Evolutionary conservation across 78 protist genomes (phyloP).

Genomic region (Polysphondylium violaceum): DNA sequence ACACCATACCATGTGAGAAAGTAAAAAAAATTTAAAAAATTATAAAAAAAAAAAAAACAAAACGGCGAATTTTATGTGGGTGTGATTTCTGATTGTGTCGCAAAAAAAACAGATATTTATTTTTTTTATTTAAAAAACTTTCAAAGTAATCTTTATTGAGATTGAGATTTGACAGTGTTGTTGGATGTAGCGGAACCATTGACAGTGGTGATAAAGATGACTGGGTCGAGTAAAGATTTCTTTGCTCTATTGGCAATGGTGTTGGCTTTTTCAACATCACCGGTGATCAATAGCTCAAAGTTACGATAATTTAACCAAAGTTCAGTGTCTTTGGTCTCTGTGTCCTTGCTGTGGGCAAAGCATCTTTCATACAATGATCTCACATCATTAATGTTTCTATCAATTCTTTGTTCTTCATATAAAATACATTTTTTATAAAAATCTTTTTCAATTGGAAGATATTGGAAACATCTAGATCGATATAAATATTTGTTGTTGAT

Average conservation of each 20-base stretch:
- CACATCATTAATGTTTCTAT: constrained; percentile 9
- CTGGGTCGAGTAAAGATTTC: constrained; percentile 25
- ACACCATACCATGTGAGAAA: too few relatives aligned
- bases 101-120: too few relatives aligned
- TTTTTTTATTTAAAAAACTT: too few relatives aligned
- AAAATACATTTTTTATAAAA: constrained; percentile 27
- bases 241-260: constrained; percentile 50
- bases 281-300: constrained; percentile 22
- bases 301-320: constrained; percentile 52
- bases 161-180: too few relatives aligned
- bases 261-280: constrained; percentile 41
- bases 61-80: too few relatives aligned
- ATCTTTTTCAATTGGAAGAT: constrained; percentile 25
- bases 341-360: neutral
- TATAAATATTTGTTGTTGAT: neutral
- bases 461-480: constrained; percentile 20
- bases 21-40: too few relatives aligned
- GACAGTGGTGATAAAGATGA: constrained; percentile 6
- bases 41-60: too few relatives aligned
- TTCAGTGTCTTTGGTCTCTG: constrained; percentile 10
- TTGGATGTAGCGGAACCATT: too few relatives aligned
- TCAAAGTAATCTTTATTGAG: too few relatives aligned
- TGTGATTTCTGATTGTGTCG: too few relatives aligned
- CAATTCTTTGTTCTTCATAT: constrained; percentile 30
- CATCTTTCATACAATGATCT: constrained; percentile 58